These are phyloP conservation scores for Obelidium mucronatum DNA, from an alignment of 192 early-diverging fungal genomes.

Conservation along the genomic window DNA sequence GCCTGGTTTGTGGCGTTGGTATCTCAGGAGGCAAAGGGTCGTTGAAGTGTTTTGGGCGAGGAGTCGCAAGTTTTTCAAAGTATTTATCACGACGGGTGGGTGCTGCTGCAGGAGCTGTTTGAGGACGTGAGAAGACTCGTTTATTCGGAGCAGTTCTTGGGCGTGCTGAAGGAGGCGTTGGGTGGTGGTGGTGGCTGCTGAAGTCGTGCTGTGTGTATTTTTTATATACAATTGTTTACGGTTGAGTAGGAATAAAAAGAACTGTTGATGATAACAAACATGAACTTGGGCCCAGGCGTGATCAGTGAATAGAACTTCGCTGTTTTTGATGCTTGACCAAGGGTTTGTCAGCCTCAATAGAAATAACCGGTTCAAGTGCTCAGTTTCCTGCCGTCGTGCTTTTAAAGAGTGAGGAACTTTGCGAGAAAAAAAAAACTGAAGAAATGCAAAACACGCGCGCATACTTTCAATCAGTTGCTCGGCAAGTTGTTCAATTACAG, in stretches of 20 bases:
- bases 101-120: neutral
- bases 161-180: neutral
- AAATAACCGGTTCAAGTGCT: slow-evolving; percentile 21
- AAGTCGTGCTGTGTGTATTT: neutral
- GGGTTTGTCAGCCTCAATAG: slow-evolving; percentile 25
- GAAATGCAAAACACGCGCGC: too few relatives aligned
- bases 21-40: slow-evolving; percentile 33
- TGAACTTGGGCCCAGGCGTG: slow-evolving; percentile 13
- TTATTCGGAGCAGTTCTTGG: slow-evolving; percentile 4
- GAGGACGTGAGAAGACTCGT: neutral
- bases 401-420: neutral
- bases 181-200: neutral
- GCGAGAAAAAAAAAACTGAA: neutral
- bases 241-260: neutral
- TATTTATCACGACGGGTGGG: slow-evolving; percentile 20
- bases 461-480: slow-evolving; percentile 19
- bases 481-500: slow-evolving; percentile 10
- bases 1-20: neutral
- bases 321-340: slow-evolving; percentile 21
- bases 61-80: slow-evolving; percentile 22
- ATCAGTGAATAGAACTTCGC: slow-evolving; percentile 23
- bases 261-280: neutral
- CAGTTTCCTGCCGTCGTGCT: slow-evolving; percentile 26
- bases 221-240: neutral
- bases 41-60: slow-evolving; percentile 24